Conservation (phyloP, 352 stramenopile genomes). For the Pythium brachiatum region DNA sequence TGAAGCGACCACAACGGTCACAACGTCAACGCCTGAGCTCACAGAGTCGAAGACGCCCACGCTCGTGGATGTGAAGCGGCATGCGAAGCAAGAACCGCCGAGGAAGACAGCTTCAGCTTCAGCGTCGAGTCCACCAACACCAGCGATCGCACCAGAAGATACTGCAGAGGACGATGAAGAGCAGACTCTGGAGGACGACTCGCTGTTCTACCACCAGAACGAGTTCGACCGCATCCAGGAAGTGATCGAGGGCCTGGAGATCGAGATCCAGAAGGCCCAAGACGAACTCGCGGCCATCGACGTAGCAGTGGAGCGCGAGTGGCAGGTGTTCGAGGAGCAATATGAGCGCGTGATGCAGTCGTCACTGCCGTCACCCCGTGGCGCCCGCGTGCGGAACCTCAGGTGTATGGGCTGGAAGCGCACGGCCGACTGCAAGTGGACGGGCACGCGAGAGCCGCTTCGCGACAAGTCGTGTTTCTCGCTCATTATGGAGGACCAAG, state of each 20-base stretch:
- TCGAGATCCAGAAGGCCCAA: background rate
- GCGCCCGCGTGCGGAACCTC: slow-evolving; percentile 1
- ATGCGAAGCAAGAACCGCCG: too few species aligned
- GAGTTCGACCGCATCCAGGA: slow-evolving; percentile 9
- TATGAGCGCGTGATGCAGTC: slow-evolving; percentile 3
- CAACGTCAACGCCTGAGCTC: background rate
- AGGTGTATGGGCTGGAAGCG: slow-evolving; percentile 19
- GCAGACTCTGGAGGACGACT: background rate
- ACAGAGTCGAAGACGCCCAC: background rate
- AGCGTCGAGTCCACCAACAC: too few species aligned
- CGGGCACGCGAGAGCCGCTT: background rate
- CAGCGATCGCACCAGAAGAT: background rate
- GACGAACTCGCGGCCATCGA: background rate
- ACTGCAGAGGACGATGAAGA: background rate
- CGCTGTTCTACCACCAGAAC: slow-evolving; percentile 13
- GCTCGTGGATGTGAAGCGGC: too few species aligned
- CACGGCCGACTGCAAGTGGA: slow-evolving; percentile 14
- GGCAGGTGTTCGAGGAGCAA: background rate
- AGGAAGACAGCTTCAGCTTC: too few species aligned
- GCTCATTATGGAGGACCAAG: background rate
- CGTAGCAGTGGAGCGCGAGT: background rate
- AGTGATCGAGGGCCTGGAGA: background rate
- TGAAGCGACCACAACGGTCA: background rate
- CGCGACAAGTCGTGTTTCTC: slow-evolving; percentile 17
- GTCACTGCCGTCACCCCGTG: slow-evolving; percentile 16